Base-by-base conservation (phyloP, 495 filamentous ascomycete species). In the Aspergillus kassunensis region DNA sequence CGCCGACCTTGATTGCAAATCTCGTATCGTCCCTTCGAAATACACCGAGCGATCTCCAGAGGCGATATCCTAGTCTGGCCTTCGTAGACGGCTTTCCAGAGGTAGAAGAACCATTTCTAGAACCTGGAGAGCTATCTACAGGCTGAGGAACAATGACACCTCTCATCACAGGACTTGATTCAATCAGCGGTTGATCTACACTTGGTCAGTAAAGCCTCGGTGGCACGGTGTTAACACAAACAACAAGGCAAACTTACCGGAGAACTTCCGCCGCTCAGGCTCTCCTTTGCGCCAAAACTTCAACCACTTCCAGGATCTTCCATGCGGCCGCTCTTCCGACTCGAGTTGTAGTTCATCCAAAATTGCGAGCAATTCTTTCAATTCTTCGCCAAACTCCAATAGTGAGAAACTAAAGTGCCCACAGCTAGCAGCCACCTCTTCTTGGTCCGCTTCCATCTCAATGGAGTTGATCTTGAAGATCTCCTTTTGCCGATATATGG, bases 341-440 rank as follows among this genome's bases (percentile, higher is more conserved):
- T 80, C 80, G 42, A 80, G 73, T 57, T 92, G 89, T 52, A 97
- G 65, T 43, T 96, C 87, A 56, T 95, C 89, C 16, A 98, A 62
- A 16, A 95, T 84, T 34, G 86, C 76, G n/a, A 98, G 67, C 54
- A 92, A 88, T 10, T 76, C 80, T 49, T 88, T 80, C 75, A 95
- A 85, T 62, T 96, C 90, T 61, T 95, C 87, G 0, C 90, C 91
- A 66, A 97, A 90, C 55, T 90, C 85, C 49, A 91, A 78, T 21
- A 98, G 73, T 16, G 88, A 91, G 60, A 90, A 95, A 61, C 86
- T 89, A 64, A 97, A 98, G 62, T 97, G 90, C 3, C 92, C 91
- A 60, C 93, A 98, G 37, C 89, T 92, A 5, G 93, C 93, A 25
- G 91, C 89, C 8, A 97, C 90, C 67, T 98, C 93, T 65, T 98